Evolutionary conservation across 1,139 yeast species (phyloP), one percentile per base, ranked within the genome.

Genomic region (Zygosaccharomyces pseudobailii): DNA sequence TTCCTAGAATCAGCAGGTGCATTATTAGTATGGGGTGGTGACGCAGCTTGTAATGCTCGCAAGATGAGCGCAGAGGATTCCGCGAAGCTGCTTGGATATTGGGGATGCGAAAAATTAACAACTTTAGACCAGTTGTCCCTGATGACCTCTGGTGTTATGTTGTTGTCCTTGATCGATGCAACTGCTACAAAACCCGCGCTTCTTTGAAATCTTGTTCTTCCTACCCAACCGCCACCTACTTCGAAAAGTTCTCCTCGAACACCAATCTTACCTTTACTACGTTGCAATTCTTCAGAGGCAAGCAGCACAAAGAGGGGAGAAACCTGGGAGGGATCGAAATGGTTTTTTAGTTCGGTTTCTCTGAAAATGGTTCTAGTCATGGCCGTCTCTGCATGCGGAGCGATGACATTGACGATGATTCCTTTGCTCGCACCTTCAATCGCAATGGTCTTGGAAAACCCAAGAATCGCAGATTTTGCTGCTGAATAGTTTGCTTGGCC

Each of bases 301-400:
- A 90, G 75, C 63, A 82, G 75, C 20, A 88, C 89, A 57, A 88
- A 80, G 53, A 89, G 74, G 53, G 98, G 98, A 5, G 97, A 95
- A 49, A 92, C 96, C 66, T 81, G 88, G 52, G 84, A 81, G 17
- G 97, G 92, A 62, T 87, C 89, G 71, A 84, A 88, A 63, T 84
- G 80, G 70, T 87, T 87, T 55, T 76, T 74, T 72, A 78, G 71
- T 68, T 90, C 97, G 46, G 73, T 73, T 52, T 84, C 85, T 46
- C 82, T 78, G 72, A 90, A 87, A 46, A 92, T 80, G 6, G 95
- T 84, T 65, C 80, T 78, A 30, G 97, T 92, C 98, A 92, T 92
- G 54, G 95, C 92, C 43, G 98, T 90, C 65, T 90, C 97, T 38
- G 97, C 97, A 67, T 90, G 96, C 50, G 98, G 98, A 40, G 97